Conservation (phyloP, 2,329 filamentous ascomycete genomes). For the Tolypocladium ovalisporum region DNA sequence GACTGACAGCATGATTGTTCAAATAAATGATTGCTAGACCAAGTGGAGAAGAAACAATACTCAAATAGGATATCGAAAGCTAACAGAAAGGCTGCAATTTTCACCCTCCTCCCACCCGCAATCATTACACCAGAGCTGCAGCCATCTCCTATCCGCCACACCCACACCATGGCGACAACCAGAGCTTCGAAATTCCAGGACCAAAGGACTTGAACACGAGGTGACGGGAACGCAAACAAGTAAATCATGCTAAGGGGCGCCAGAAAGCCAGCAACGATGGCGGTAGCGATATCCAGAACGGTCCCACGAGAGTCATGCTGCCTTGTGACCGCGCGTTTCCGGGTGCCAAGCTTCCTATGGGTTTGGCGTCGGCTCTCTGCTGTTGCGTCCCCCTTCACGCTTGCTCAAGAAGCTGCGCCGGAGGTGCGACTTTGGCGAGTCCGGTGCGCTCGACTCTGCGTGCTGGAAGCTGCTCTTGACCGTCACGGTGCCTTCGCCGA, state of each 20-base stretch:
- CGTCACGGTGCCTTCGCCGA: conserved; percentile 62
- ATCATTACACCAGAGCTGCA: neutral
- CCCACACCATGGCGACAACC: neutral
- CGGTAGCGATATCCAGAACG: neutral
- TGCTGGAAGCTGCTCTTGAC: conserved; percentile 62
- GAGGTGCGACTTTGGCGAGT: conserved; percentile 35
- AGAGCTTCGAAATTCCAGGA: neutral
- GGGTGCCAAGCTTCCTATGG: too few relatives aligned
- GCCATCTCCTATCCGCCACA: neutral
- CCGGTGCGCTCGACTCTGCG: conserved; percentile 32
- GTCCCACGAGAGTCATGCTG: neutral
- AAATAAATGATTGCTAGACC: neutral
- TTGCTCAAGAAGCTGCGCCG: conserved; percentile 47
- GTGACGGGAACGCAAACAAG: neutral
- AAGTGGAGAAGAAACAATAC: neutral
- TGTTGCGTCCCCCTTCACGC: conserved; percentile 27
- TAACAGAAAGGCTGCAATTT: neutral
- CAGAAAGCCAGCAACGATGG: neutral
- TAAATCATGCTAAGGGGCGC: neutral
- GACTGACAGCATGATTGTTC: neutral
- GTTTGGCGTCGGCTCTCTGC: conserved; percentile 33
- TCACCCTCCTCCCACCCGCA: neutral
- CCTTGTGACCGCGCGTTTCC: neutral
- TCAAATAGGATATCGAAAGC: conserved; percentile 1
- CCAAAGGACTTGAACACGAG: neutral